Evolutionary conservation across 257 asterid genomes (phyloP), one percentile per base, ranked within the genome.

Genomic region (Echites panduratus): DNA sequence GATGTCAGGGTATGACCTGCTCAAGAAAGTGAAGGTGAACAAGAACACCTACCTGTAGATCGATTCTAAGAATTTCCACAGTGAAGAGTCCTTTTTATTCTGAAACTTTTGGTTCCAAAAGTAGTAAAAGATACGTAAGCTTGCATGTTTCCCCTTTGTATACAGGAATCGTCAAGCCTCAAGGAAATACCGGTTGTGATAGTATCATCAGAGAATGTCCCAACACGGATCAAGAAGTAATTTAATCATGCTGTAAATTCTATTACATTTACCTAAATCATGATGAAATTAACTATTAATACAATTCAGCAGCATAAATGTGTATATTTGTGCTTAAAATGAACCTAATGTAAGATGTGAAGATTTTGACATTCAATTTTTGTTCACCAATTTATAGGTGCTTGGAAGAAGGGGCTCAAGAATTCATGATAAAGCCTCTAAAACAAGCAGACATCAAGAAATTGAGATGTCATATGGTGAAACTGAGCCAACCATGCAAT

Each of bases 1-100:
- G 70, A 85, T 79, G 82, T 79, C 79, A 22, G 89, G 86, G 17
- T 81, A 79, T 35, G 85, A 85, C 29, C 83, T 85, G 40, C 83
- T 85, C 5, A 79, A 81, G 76, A 79, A 69, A 69, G 62, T 85
- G 47, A 85, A 83, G 84, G 87, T 85, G 70, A 24, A 59, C 41
- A 48, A 38, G 32, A 2, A 27, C 7, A 14, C 27, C 7, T 32
- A 4, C 10, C 7, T 26, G 57, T 5, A 13, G 2, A 0, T 2
- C 13, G 0, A 27, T 45, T 8, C 20, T 12, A 29, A 50, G 7
- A 62, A 49, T 20, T 32, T 7, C 14, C 19, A 17, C 0, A 12
- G 12, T 20, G 0, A 29, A 9, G 12, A 9, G 62, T 14, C 27
- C 11, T 69, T 29, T 27, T 49, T 43, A 32, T 20, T 69, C 10